These are phyloP conservation scores for Hypoxylon rubiginosum DNA, from an alignment of 2,329 filamentous ascomycete genomes.

Conservation along the genomic window DNA sequence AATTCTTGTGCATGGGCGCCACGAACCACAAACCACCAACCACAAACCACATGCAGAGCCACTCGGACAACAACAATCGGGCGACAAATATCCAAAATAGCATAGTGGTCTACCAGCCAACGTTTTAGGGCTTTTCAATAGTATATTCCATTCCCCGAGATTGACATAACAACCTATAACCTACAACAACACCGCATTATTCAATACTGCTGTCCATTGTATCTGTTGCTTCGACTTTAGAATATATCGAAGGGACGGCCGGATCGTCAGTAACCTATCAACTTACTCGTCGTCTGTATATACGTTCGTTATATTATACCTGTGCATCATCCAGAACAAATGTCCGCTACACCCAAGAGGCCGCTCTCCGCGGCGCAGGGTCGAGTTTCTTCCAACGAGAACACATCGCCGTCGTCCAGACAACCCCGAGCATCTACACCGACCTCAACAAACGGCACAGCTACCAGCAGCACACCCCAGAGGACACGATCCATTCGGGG, in stretches of 20 bases:
- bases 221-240: conserved; percentile 26
- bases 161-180: conserved; percentile 39
- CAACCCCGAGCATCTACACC: conserved; percentile 64
- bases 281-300: conserved; percentile 33
- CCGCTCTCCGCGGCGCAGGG: conserved; percentile 63
- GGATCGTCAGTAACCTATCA: conserved; percentile 24
- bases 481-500: conserved; percentile 76
- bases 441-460: conserved; percentile 58
- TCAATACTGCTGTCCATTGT: conserved; percentile 14
- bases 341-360: conserved; percentile 68
- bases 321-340: conserved; percentile 47
- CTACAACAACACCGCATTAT: conserved; percentile 21
- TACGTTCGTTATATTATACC: conserved; percentile 32
- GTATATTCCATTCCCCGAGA: conserved; percentile 36
- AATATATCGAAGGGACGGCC: conserved; percentile 21
- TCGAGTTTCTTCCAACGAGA: conserved; percentile 59
- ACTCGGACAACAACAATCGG: conserved; percentile 31
- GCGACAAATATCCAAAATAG: conserved; percentile 32
- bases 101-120: conserved; percentile 35
- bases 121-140: conserved; percentile 14
- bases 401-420: conserved; percentile 57
- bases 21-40: conserved; percentile 17
- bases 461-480: conserved; percentile 57
- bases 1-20: conserved; percentile 29
- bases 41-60: conserved; percentile 26